Evolutionary conservation across 768 basidiomycete species (phyloP).

Genomic region (Suillus weaverae): DNA sequence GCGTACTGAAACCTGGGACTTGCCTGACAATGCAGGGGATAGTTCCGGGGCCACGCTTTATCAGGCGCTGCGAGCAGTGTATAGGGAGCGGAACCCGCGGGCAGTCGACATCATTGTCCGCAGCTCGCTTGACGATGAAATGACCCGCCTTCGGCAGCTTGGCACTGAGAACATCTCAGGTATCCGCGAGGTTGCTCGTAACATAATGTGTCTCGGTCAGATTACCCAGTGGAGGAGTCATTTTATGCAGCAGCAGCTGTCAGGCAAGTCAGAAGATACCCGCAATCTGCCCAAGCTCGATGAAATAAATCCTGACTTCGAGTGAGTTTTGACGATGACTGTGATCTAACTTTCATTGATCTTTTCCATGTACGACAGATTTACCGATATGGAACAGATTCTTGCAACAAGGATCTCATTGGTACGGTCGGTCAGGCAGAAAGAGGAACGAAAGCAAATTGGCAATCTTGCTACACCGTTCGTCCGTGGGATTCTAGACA

Average conservation of each 20-base stretch:
- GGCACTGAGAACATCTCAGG: conserved; percentile 81
- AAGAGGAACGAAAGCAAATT: conserved; percentile 74
- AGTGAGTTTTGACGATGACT: conserved; percentile 47
- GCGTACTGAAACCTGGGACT: conserved; percentile 94
- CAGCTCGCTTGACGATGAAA: conserved; percentile 56
- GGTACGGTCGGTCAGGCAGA: conserved; percentile 66
- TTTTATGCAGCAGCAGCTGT: conserved; percentile 28
- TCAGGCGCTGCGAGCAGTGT: conserved; percentile 74
- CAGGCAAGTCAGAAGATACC: conserved; percentile 33
- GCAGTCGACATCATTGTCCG: conserved; percentile 51
- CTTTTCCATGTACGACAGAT: conserved; percentile 44
- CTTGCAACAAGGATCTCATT: conserved; percentile 81
- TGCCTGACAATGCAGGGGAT: conserved; percentile 61
- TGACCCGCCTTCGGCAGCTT: conserved; percentile 59
- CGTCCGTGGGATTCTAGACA: conserved; percentile 45
- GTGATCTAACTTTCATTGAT: not conserved
- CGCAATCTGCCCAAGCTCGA: conserved; percentile 44
- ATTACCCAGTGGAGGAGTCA: conserved; percentile 60
- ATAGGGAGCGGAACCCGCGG: conserved; percentile 66
- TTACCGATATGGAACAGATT: conserved; percentile 71
- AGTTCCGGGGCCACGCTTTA: conserved; percentile 67
- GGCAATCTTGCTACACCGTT: conserved; percentile 66
- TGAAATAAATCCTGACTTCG: conserved; percentile 55
- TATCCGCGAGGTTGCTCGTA: conserved; percentile 65
- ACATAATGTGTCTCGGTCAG: conserved; percentile 82